Evolutionary conservation across 2,329 filamentous ascomycete genomes (phyloP).

Genomic region (Pyrenophora tritici-repentis): DNA sequence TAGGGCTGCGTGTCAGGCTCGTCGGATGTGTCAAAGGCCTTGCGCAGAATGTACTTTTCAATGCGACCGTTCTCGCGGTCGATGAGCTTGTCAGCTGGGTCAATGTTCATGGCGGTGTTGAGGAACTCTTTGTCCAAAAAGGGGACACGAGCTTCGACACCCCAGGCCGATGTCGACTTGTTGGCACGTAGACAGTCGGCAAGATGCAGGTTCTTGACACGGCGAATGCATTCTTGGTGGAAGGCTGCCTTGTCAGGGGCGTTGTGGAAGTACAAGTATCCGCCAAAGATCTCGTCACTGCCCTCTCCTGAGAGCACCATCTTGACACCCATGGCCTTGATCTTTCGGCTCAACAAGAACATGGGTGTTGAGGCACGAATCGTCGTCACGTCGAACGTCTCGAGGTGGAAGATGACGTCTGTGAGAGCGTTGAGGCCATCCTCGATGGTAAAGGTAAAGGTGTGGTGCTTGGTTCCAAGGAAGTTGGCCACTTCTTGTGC

Average conservation of each 20-base stretch:
- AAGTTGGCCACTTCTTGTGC: conserved; percentile 94
- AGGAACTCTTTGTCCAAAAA: conserved; percentile 99
- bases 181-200: conserved; percentile 97
- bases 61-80: conserved; percentile 72
- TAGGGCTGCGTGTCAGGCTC: conserved; percentile 82
- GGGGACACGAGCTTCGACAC: conserved; percentile 93
- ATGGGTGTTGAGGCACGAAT: conserved; percentile 98
- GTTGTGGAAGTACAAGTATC: conserved; percentile 97
- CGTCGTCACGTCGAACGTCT: conserved; percentile 97
- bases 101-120: conserved; percentile 88
- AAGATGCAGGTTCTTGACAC: conserved; percentile 94
- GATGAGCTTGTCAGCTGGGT: conserved; percentile 95
- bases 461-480: conserved; percentile 96
- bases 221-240: conserved; percentile 90
- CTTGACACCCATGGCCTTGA: conserved; percentile 99
- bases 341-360: conserved; percentile 97
- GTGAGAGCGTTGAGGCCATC: conserved; percentile 95
- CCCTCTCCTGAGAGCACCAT: conserved; percentile 98
- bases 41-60: conserved; percentile 97
- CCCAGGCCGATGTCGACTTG: conserved; percentile 99
- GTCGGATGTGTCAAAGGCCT: conserved; percentile 92
- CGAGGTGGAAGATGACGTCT: conserved; percentile 97
- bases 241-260: conserved; percentile 91
- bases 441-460: conserved; percentile 97
- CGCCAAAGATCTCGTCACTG: conserved; percentile 96